phyloP scores from a whole-genome alignment of 345 rosid species.

The Mangifera indica region DNA sequence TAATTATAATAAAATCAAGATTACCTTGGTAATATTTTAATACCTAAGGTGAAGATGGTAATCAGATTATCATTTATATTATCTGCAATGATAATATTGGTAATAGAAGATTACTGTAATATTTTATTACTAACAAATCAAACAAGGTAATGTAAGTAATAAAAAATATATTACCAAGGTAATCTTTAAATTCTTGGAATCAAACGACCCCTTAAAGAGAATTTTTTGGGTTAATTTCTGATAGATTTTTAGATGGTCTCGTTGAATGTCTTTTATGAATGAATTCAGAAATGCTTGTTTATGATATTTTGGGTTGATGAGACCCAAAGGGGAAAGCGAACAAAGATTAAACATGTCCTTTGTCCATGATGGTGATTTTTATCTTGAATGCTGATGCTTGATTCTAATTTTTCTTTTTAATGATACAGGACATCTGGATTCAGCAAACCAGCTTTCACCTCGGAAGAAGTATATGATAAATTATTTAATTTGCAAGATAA shows the following conservation, averaged over 20 bases:
- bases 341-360: background rate
- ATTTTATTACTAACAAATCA: no score
- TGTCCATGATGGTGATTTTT: background rate
- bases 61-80: no score
- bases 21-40: no score
- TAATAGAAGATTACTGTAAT: no score
- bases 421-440: conserved; percentile 53
- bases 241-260: background rate
- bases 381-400: background rate
- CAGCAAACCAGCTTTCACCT: conserved; percentile 67
- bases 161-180: no score
- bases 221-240: background rate
- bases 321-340: background rate
- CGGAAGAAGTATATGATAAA: conserved; percentile 69
- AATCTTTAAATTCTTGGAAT: no score
- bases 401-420: background rate
- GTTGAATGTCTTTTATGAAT: background rate
- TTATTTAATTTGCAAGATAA: conserved; percentile 66
- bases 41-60: no score
- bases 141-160: no score
- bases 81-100: no score
- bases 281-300: background rate
- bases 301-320: background rate
- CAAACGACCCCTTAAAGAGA: background rate
- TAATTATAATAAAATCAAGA: no score